A percentile compares a stretch with the other conserved stretches of the same genome.
These are phyloP conservation scores for Colletotrichum sp. DNA, from an alignment of 2,329 filamentous ascomycete species.

Conservation along the genomic window DNA sequence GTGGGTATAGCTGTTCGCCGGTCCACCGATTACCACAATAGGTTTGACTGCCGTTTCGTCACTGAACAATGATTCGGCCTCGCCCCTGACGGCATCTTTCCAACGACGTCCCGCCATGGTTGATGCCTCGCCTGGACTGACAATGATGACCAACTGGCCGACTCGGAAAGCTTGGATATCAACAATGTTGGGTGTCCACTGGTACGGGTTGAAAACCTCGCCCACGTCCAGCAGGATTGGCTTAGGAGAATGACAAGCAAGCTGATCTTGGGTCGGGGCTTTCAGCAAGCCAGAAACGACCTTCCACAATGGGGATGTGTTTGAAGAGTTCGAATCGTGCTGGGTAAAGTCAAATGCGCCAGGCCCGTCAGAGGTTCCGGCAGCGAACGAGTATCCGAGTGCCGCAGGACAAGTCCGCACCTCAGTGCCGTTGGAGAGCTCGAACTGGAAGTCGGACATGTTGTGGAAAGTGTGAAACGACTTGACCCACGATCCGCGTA, in stretches of 20 bases:
- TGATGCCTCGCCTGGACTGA: slow-evolving; percentile 86
- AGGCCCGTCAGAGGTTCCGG: slow-evolving; percentile 87
- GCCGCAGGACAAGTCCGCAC: slow-evolving; percentile 84
- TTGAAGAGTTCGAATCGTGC: slow-evolving; percentile 72
- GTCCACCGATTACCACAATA: slow-evolving; percentile 81
- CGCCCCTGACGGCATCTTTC: slow-evolving; percentile 70
- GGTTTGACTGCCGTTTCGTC: slow-evolving; percentile 54
- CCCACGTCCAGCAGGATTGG: slow-evolving; percentile 88
- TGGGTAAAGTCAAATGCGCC: slow-evolving; percentile 92
- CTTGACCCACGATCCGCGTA: slow-evolving; percentile 70
- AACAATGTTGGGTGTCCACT: slow-evolving; percentile 88
- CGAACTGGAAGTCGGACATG: slow-evolving; percentile 76
- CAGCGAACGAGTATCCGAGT: slow-evolving; percentile 88
- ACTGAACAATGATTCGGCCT: slow-evolving; percentile 47
- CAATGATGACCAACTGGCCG: slow-evolving; percentile 82
- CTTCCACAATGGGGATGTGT: slow-evolving; percentile 78
- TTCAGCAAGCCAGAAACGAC: slow-evolving; percentile 75
- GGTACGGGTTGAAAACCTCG: slow-evolving; percentile 74
- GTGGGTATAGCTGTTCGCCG: slow-evolving; percentile 87
- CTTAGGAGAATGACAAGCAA: slow-evolving; percentile 79
- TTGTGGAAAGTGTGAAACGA: slow-evolving; percentile 84
- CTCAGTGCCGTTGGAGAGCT: slow-evolving; percentile 71
- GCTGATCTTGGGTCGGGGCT: slow-evolving; percentile 71
- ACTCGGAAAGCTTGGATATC: slow-evolving; percentile 85
- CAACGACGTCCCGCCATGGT: slow-evolving; percentile 92